Evolutionary conservation across 768 basidiomycete species (phyloP), one percentile per base, ranked within the genome.

Genomic region (Russula sp.): DNA sequence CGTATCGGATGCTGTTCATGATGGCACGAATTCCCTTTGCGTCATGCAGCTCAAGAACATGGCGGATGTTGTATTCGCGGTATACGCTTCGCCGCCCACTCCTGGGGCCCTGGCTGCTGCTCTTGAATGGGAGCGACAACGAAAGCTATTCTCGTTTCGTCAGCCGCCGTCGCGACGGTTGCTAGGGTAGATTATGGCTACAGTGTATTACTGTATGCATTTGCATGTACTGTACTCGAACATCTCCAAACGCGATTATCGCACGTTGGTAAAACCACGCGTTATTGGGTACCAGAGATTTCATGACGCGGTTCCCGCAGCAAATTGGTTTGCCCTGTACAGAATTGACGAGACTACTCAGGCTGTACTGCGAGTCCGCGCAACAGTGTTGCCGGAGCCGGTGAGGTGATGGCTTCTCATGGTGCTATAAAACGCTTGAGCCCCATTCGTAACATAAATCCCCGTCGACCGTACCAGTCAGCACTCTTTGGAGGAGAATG

Each of bases 1-100:
- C 39, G 50, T 68, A 39, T 56, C 64, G 10, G 7, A 10, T 40
- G 65, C 53, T 18, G n/a, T 68, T 55, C 42, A 49, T 35, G 56
- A n/a, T 6, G 65, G 65, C 31, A 58, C 50, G 5, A 68, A 68
- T 48, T 51, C 47, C 11, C 64, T 68, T 3, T 44, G 57, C 18
- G 56, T 68, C 14, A 10, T 62, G 5, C 66, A 68, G 40, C 40
- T 66, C 13, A 55, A 37, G 48, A 51, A 47, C 54, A 66, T 66
- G 61, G 52, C 45, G 20, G 52, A 62, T n/a, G 16, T 35, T 13
- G 61, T 66, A 18, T 62, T 68, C 16, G 65, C 31, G 4, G 4
- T 68, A 8, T 62, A 62, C 18, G 66, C 65, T 14, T 22, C 50
- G 20, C 58, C 22, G 22, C 66, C 66, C 5, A 45, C 64, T 14